These are phyloP conservation scores for Torulaspora franciscae DNA, from an alignment of 805 yeast species.

Conservation along the genomic window DNA sequence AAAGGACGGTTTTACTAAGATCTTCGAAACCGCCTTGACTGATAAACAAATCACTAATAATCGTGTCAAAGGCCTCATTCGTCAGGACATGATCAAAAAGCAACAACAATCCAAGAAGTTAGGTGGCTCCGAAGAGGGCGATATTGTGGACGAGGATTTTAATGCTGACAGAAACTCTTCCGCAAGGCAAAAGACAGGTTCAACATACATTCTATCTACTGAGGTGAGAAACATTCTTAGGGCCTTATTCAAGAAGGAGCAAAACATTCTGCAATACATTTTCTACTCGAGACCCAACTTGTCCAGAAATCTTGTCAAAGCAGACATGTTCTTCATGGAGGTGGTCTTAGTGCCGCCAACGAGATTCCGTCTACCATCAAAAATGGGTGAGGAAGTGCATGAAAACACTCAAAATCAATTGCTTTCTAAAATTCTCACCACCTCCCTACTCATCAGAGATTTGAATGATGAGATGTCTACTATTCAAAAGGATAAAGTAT, in stretches of 20 bases:
- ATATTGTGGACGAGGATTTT: conserved; percentile 32
- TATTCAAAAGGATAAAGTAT: conserved; percentile 52
- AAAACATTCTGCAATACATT: conserved; percentile 57
- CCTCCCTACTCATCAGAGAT: conserved; percentile 79
- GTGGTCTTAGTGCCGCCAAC: conserved; percentile 93
- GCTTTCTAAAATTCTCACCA: conserved; percentile 70
- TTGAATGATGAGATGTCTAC: conserved; percentile 76
- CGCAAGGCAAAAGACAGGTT: conserved; percentile 60
- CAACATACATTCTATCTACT: conserved; percentile 80
- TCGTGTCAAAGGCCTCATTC: conserved; percentile 69
- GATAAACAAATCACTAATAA: conserved; percentile 81
- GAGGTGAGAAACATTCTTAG: conserved; percentile 79
- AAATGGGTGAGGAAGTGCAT: conserved; percentile 93
- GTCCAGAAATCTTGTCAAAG: conserved; percentile 42
- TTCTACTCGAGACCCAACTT: conserved; percentile 76
- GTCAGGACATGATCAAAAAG: conserved; percentile 63
- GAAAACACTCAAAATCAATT: conserved; percentile 92
- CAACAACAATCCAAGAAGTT: conserved; percentile 30
- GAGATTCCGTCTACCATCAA: conserved; percentile 93
- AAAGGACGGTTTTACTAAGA: conserved; percentile 90
- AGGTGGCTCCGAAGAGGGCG: conserved; percentile 28
- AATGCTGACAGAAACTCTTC: conserved; percentile 42
- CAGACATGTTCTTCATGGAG: conserved; percentile 88
- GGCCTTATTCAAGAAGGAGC: conserved; percentile 71
- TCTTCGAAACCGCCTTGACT: conserved; percentile 79